Base-by-base conservation (phyloP, 2,329 filamentous ascomycete genomes). In the Thermothelomyces thermophilus region DNA sequence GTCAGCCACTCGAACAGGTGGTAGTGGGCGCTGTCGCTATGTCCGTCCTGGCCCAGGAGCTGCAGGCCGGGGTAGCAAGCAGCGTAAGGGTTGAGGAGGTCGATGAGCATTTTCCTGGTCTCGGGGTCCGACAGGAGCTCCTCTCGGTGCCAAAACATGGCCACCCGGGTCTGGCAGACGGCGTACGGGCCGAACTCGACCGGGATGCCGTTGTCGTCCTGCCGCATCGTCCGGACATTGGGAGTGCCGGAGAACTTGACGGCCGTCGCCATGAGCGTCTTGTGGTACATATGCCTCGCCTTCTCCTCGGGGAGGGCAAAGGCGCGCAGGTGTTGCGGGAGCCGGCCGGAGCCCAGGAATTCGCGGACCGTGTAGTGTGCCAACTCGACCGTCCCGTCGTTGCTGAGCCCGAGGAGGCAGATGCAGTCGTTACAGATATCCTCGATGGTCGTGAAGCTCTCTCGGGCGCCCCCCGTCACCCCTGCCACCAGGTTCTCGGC, bases 291-390 rank as follows among this genome's bases (percentile, higher is more conserved):
- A 3, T 17, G 37, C 22, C 33, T 17, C 1, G 33, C 24, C 8
- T 26, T 42, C 6, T 17, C 3, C 7, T 20, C 16, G 11, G 40
- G 14, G 8, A 53, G 42, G 20, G 33, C n/a, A 17, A 50, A 53
- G 7, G 7, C n/a, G 13, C 11, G 33, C 33, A 47, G 16, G 2
- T 6, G 30, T 10, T 40, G 17, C 19, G 46, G 36, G 17, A 49
- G 16, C 3, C 26, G 16, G 41, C 17, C 1, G 0, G 48, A 53
- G 24, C 40, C 19, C n/a, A 58, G 53, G 30, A 45, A 55, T 14
- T 58, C 55, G 16, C 39, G 42, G 6, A 57, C 56, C 2, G 54
- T 56, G 31, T 57, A 56, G 41, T 57, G 55, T 2, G 56, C 55
- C 5, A 57, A 20, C 7, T 28, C 26, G 4, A 56, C 45, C 5